Evolutionary conservation across 2,329 filamentous ascomycete genomes (phyloP), one percentile per base, ranked within the genome.

Genomic region (Albifimbria verrucaria): DNA sequence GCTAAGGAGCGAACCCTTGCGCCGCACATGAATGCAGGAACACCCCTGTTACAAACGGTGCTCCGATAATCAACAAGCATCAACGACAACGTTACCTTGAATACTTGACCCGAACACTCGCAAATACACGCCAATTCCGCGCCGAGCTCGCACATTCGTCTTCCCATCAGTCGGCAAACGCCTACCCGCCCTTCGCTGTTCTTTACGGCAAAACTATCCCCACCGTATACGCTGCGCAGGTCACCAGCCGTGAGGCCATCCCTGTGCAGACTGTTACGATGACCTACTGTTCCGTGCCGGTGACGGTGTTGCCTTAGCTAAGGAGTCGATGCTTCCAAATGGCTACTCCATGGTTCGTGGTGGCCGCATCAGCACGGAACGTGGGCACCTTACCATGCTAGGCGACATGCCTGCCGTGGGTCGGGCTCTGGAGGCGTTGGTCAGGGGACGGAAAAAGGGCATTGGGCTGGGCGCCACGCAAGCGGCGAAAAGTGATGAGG

Each of bases 131-230:
- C 56, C 75, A 73, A 9, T 97, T 96, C 79, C 92, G 94, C 56
- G 71, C 82, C 55, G 88, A 93, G 61, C 81, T 93, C 1, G 77
- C 79, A 1, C 86, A 89, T 70, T 74, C 76, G 1, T 74, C 85
- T 0, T 59, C 69, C 1, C 85, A 88, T 61, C 80, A 85, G 17
- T 69, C 72, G 0, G 66, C 77, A n/a, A 96, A 96, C 65, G 66
- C 69, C 1, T 97, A 97, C 64, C 92, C 92, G 2, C 92, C 93
- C 0, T 77, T 90, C 12, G 86, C 89, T 0, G 81, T 96, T 46
- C 82, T 97, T 9, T 97, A 96, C 71, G 89, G 90, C 52, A 96
- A 96, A 68, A 85, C 85, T 22, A 89, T 88, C 1, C 92, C 92
- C 0, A 97, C 92, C 0, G 89, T 96, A 1, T 91, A 86, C 65